A percentile compares a stretch with the other conserved stretches of the same genome.
Conservation (phyloP, 331 rosid species). For the Quercus lobata region DNA sequence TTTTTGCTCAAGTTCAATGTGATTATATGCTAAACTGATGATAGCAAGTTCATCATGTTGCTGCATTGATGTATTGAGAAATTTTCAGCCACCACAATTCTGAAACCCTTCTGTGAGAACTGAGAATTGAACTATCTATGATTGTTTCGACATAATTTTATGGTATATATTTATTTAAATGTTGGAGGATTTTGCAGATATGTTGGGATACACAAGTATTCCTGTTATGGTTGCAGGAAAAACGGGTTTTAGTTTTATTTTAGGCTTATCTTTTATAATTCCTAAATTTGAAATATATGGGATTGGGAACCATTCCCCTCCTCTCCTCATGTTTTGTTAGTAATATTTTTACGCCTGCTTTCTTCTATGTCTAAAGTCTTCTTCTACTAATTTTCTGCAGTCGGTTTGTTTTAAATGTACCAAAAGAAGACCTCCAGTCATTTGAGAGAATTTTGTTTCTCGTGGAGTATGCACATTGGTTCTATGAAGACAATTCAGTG, state of each 20-base stretch:
- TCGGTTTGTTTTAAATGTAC: conserved; percentile 92
- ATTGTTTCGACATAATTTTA: not conserved
- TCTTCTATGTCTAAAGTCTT: not conserved
- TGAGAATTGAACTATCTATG: not conserved
- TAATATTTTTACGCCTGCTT: not conserved
- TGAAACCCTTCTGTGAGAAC: not conserved
- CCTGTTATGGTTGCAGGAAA: not conserved
- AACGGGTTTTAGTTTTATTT: not conserved
- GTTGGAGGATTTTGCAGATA: not conserved
- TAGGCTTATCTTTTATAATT: not conserved
- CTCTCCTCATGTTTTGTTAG: not conserved
- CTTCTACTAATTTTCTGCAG: conserved; percentile 43
- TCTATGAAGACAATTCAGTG: conserved; percentile 93
- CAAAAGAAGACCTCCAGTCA: conserved; percentile 94
- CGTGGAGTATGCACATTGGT: conserved; percentile 99
- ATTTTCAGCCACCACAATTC: not conserved
- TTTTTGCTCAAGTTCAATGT: not conserved
- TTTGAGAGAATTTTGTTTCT: conserved; percentile 93
- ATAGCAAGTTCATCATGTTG: not conserved
- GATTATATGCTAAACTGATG: not conserved
- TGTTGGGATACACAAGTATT: not conserved
- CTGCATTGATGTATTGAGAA: not conserved
- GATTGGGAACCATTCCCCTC: not conserved
- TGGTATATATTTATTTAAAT: not conserved
- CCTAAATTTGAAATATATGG: not conserved